These are phyloP conservation scores for Penicillium hesseltinei DNA, from an alignment of 2,329 filamentous ascomycete genomes.

Conservation along the genomic window DNA sequence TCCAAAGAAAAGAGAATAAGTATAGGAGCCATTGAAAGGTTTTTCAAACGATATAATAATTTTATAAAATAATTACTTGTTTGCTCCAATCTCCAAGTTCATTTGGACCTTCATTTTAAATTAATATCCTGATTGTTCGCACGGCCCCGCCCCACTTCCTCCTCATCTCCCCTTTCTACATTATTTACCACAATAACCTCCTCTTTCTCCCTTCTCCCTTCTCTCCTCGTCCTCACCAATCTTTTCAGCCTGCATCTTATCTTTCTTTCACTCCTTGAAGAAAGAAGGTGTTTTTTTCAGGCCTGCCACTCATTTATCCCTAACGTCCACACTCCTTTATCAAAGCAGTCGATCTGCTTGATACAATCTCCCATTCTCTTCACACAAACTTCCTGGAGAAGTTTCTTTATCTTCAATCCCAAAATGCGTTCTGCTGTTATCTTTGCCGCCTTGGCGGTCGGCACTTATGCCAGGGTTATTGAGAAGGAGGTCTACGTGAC, in stretches of 20 bases:
- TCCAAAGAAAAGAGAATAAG: slow-evolving; percentile 17
- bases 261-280: slow-evolving; percentile 33
- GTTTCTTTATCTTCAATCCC: slow-evolving; percentile 32
- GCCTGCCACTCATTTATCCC: slow-evolving; percentile 36
- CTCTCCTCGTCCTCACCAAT: slow-evolving; percentile 15
- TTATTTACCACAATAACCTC: slow-evolving; percentile 10
- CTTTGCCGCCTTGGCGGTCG: slow-evolving; percentile 36
- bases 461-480: slow-evolving; percentile 34
- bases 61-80: background rate
- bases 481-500: slow-evolving; percentile 38
- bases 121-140: slow-evolving; percentile 14
- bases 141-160: slow-evolving; percentile 15
- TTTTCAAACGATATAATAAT: background rate
- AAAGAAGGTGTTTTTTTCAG: slow-evolving; percentile 26
- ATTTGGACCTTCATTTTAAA: slow-evolving; percentile 1
- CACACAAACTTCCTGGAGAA: slow-evolving; percentile 38
- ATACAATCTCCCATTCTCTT: slow-evolving; percentile 7
- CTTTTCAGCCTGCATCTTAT: slow-evolving; percentile 21
- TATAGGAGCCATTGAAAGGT: slow-evolving; percentile 1
- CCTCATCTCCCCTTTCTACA: slow-evolving; percentile 18
- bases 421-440: slow-evolving; percentile 38
- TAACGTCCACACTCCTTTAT: slow-evolving; percentile 17
- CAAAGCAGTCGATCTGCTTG: slow-evolving; percentile 38
- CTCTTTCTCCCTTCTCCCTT: slow-evolving; percentile 2
- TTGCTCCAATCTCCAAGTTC: background rate